Conservation (phyloP, 148 eudicot genomes). For the Vaccinium corymbosum region DNA sequence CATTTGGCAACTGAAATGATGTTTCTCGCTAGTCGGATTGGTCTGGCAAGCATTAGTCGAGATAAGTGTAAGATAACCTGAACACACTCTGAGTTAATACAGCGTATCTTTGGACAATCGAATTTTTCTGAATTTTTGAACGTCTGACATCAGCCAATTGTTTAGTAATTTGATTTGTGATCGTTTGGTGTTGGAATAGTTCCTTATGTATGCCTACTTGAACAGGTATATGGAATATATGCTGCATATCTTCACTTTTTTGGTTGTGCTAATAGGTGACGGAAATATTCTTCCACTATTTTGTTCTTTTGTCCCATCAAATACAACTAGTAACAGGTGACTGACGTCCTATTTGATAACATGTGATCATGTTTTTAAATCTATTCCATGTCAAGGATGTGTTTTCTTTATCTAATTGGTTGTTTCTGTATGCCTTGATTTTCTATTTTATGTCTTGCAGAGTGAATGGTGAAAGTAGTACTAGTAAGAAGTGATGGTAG, state of each 20-base stretch:
- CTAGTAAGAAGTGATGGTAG: too few species aligned
- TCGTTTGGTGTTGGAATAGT: neutral
- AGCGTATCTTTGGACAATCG: neutral
- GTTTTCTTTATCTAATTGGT: too few species aligned
- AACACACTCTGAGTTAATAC: neutral
- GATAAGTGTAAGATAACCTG: neutral
- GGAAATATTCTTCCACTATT: slow-evolving; percentile 9
- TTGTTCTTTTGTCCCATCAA: slow-evolving; percentile 13
- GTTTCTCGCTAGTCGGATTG: neutral
- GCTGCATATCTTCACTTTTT: neutral
- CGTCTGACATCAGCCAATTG: neutral
- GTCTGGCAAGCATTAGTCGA: neutral
- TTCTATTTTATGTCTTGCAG: neutral
- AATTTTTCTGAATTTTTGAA: neutral
- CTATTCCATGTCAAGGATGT: neutral
- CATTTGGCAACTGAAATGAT: neutral
- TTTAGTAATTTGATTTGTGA: neutral
- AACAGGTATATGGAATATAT: neutral
- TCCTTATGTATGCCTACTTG: neutral
- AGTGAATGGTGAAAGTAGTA: neutral
- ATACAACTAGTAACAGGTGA: neutral
- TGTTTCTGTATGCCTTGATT: neutral
- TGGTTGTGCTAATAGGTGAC: neutral
- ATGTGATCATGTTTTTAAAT: neutral
- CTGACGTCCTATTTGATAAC: neutral